Evolutionary conservation across 2,329 filamentous ascomycete genomes (phyloP).

Genomic region (Arthroderma sp.): DNA sequence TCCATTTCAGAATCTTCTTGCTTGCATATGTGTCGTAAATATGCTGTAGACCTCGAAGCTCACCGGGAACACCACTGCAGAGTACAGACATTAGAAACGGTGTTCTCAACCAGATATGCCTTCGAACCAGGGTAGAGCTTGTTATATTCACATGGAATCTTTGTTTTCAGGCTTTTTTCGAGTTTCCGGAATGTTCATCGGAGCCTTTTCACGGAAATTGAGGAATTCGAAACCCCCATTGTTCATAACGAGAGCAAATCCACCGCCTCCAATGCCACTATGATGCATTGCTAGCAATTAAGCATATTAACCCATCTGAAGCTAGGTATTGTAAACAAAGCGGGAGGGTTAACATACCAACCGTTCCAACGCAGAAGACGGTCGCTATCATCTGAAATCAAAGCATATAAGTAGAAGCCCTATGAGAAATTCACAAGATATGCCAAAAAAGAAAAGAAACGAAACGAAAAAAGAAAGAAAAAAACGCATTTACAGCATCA

Average conservation of each 20-base stretch:
- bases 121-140: too few species aligned
- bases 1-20: conserved; percentile 47
- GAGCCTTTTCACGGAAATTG: conserved; percentile 81
- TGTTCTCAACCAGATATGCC: too few species aligned
- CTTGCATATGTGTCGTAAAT: conserved; percentile 51
- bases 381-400: conserved; percentile 48
- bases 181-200: conserved; percentile 22
- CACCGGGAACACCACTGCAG: conserved; percentile 41
- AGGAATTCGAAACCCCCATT: conserved; percentile 68
- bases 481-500: conserved; percentile 43
- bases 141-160: neutral
- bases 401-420: neutral
- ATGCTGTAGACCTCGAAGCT: conserved; percentile 62
- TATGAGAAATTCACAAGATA: neutral
- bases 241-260: conserved; percentile 60
- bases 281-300: conserved; percentile 52
- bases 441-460: neutral
- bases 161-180: neutral
- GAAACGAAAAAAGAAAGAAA: neutral
- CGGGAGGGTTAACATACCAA: conserved; percentile 34
- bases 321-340: neutral
- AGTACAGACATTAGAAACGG: too few species aligned
- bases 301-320: neutral
- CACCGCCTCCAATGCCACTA: conserved; percentile 72
- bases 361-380: conserved; percentile 59